A percentile compares a stretch with the other conserved stretches of the same genome.
Conservation (phyloP, 164 flowering plant genomes). For the Echeveria elegans region DNA sequence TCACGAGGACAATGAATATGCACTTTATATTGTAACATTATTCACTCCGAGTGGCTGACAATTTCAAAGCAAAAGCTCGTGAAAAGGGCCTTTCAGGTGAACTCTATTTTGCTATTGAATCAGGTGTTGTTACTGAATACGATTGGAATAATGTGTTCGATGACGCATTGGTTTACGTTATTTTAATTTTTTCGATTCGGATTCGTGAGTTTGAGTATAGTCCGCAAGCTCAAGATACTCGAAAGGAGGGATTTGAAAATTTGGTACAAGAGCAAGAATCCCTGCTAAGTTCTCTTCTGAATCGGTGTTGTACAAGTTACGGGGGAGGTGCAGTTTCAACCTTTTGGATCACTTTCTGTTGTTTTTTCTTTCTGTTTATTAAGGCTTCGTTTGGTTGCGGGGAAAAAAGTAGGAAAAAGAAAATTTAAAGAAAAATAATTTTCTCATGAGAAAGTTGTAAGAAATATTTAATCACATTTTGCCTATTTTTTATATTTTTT, state of each 20-base stretch:
- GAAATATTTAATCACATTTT: too few relatives aligned
- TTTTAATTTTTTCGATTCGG: constrained; percentile 50
- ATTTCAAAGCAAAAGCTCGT: constrained; percentile 73
- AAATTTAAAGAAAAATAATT: too few relatives aligned
- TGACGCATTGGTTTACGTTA: neutral
- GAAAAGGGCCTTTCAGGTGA: constrained; percentile 82
- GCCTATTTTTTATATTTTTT: too few relatives aligned
- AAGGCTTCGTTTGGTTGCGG: too few relatives aligned
- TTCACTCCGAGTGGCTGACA: constrained; percentile 97
- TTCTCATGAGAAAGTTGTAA: too few relatives aligned
- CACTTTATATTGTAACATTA: too few relatives aligned
- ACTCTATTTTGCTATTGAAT: neutral
- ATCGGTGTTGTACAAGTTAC: constrained; percentile 93
- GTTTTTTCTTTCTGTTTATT: too few relatives aligned
- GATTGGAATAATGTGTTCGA: neutral
- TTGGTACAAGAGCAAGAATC: constrained; percentile 73
- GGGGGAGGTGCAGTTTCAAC: constrained; percentile 59
- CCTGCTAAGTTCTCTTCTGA: constrained; percentile 71
- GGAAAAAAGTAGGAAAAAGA: too few relatives aligned
- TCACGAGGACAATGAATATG: constrained; percentile 92
- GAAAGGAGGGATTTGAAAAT: constrained; percentile 69
- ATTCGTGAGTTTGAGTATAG: constrained; percentile 90
- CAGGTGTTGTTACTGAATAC: neutral
- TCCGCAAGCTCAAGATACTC: constrained; percentile 73
- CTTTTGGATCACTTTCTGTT: neutral